Conservation (phyloP, 805 yeast species). For the Candida boleticola region DNA sequence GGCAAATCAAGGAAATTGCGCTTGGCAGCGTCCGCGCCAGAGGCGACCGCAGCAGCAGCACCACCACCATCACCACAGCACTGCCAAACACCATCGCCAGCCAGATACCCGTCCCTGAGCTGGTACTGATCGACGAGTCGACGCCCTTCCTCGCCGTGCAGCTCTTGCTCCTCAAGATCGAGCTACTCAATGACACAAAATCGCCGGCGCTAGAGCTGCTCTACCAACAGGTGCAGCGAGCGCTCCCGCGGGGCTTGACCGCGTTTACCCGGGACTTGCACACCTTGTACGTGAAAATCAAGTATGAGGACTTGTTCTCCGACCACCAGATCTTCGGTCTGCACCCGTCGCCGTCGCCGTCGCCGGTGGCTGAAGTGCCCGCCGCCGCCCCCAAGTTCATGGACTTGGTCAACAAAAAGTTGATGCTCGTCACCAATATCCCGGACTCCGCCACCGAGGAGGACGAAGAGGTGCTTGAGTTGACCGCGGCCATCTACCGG, state of each 20-base stretch:
- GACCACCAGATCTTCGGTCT: slow-evolving; percentile 2
- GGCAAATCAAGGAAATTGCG: background rate
- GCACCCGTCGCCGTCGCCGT: background rate
- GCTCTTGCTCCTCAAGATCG: background rate
- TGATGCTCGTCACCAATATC: slow-evolving; percentile 10
- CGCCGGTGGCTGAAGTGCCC: background rate
- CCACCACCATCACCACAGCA: no score
- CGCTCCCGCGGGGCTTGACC: background rate
- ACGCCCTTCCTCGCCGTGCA: background rate
- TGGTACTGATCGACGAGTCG: background rate
- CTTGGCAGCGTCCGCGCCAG: background rate
- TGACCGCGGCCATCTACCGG: slow-evolving; percentile 7
- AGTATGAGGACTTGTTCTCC: slow-evolving; percentile 27
- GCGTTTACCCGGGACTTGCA: background rate
- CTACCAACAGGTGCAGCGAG: slow-evolving; percentile 1
- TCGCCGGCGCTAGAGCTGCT: background rate
- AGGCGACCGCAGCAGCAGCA: background rate
- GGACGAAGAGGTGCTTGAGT: background rate
- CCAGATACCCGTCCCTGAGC: background rate
- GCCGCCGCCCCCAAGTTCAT: slow-evolving; percentile 11
- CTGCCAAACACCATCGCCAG: no score
- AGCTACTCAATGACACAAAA: background rate
- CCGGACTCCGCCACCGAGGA: slow-evolving; percentile 1
- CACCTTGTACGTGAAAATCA: slow-evolving; percentile 16
- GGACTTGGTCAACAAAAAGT: slow-evolving; percentile 27